Percentiles rank a stretch among this genome's conserved stretches.
These are phyloP conservation scores for Amanita fuliginea DNA, from an alignment of 768 basidiomycete genomes.

Conservation along the genomic window DNA sequence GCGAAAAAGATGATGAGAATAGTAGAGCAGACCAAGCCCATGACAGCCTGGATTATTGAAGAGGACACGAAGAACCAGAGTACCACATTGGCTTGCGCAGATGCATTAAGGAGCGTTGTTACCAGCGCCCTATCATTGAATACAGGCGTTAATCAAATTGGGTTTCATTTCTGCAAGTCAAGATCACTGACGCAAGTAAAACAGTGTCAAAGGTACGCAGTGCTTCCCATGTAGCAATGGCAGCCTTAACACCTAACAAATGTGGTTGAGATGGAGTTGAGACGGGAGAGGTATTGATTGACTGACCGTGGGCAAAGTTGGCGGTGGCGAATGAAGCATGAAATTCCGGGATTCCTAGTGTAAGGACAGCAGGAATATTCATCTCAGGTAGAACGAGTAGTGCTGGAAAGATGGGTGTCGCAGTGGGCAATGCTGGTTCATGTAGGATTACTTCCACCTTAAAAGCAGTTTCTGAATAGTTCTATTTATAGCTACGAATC, in stretches of 20 bases:
- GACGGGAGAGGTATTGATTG: neutral
- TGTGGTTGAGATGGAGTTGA: neutral
- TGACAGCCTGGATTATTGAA: neutral
- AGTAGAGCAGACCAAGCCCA: neutral
- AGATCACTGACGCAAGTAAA: neutral
- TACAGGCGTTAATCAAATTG: neutral
- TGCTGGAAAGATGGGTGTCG: too few species aligned
- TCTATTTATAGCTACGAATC: too few species aligned
- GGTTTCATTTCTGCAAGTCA: neutral
- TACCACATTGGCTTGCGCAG: neutral
- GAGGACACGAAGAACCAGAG: constrained; percentile 1
- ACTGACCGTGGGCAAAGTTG: neutral
- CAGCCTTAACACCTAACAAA: neutral
- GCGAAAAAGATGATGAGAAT: constrained; percentile 3
- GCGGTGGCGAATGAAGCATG: neutral
- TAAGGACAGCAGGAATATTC: neutral
- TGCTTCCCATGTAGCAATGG: neutral
- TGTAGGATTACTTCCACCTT: too few species aligned
- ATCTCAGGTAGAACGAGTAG: neutral
- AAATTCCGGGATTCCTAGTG: neutral
- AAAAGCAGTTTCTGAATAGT: too few species aligned
- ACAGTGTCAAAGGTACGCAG: neutral
- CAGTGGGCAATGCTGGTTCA: too few species aligned
- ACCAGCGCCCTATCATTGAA: neutral
- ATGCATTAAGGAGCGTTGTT: neutral